Conservation (phyloP, 306 rosid genomes). For the Castanea mollissima region DNA sequence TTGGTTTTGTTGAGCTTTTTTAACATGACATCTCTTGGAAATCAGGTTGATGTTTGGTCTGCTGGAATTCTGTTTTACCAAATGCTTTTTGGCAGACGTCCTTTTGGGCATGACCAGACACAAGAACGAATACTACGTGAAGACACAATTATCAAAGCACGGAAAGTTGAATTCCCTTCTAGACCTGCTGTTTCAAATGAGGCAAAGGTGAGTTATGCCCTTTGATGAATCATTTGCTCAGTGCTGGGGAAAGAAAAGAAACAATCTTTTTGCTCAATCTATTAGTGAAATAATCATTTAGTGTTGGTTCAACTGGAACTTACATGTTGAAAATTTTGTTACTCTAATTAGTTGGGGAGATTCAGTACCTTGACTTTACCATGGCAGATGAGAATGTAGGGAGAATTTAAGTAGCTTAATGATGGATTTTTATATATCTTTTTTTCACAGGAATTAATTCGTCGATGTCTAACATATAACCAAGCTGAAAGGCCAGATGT, state of each 20-base stretch:
- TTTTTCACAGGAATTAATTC: slow-evolving; percentile 65
- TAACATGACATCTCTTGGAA: slow-evolving; percentile 29
- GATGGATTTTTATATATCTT: background rate
- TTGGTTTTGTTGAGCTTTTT: background rate
- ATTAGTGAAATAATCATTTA: background rate
- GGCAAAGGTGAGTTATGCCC: slow-evolving; percentile 76
- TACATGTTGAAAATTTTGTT: background rate
- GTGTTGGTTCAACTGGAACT: background rate
- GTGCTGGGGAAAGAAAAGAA: background rate
- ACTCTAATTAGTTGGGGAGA: background rate
- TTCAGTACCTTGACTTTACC: slow-evolving; percentile 1
- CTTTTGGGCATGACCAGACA: slow-evolving; percentile 95
- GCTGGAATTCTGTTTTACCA: slow-evolving; percentile 87
- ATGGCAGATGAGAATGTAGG: background rate
- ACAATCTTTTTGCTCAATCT: background rate
- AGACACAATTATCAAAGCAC: slow-evolving; percentile 97
- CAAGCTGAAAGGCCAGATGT: slow-evolving; percentile 97
- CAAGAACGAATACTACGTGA: slow-evolving; percentile 97
- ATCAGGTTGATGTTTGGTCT: slow-evolving; percentile 99
- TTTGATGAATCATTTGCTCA: background rate
- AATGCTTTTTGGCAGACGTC: slow-evolving; percentile 96
- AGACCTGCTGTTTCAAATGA: slow-evolving; percentile 86
- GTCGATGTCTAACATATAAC: slow-evolving; percentile 86
- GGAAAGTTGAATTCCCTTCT: slow-evolving; percentile 90
- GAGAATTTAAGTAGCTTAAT: background rate